Percentiles rank a stretch among this genome's conserved stretches.
Evolutionary conservation across 2,329 filamentous ascomycete genomes (phyloP).

Genomic region (Scedosporium boydii): DNA sequence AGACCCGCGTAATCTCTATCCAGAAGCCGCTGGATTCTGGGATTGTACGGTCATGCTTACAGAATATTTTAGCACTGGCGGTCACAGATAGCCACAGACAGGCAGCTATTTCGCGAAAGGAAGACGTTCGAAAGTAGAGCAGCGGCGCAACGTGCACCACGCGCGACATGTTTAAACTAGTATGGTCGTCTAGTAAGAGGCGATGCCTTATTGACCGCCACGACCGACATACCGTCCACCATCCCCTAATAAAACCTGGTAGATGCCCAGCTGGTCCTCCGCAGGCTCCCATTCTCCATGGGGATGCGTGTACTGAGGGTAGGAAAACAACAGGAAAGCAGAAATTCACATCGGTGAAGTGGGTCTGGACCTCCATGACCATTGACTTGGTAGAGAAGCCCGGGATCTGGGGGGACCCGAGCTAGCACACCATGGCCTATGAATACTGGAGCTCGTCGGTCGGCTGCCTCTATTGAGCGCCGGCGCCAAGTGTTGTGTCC

Average conservation of each 20-base stretch:
- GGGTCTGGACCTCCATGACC: not conserved
- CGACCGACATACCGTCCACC: too few relatives aligned
- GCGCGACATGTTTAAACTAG: too few relatives aligned
- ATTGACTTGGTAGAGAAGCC: not conserved
- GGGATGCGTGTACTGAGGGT: not conserved
- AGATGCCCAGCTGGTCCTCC: not conserved
- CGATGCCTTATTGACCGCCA: too few relatives aligned
- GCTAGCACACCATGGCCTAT: not conserved
- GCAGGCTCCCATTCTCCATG: not conserved
- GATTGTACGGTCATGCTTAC: too few relatives aligned
- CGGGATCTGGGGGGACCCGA: not conserved
- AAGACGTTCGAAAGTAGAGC: too few relatives aligned
- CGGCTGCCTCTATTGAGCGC: not conserved
- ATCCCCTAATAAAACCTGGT: not conserved
- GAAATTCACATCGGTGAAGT: not conserved
- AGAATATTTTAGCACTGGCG: too few relatives aligned
- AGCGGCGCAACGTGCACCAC: too few relatives aligned
- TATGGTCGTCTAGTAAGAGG: too few relatives aligned
- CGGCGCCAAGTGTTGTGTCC: conserved; percentile 29
- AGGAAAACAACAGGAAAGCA: not conserved
- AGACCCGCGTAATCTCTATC: too few relatives aligned
- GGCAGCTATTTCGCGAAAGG: too few relatives aligned
- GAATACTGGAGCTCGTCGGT: not conserved
- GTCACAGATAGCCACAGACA: too few relatives aligned
- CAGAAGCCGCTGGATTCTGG: too few relatives aligned